These are phyloP conservation scores for Evernia prunastri DNA, from an alignment of 495 filamentous ascomycete species.

Conservation along the genomic window DNA sequence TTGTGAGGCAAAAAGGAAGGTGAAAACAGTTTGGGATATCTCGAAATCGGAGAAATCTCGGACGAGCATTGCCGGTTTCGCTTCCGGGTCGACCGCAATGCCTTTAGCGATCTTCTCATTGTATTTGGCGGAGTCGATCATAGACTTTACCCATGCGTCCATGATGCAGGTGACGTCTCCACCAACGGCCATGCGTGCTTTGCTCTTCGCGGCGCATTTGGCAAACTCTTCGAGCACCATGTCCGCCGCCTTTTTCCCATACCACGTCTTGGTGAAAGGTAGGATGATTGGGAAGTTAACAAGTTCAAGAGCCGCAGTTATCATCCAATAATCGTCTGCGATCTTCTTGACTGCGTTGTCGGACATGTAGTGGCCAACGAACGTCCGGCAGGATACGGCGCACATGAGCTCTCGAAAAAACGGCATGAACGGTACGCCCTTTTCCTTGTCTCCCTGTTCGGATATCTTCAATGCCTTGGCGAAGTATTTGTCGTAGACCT, in stretches of 20 bases:
- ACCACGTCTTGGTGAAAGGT: slow-evolving; percentile 94
- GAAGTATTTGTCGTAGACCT: slow-evolving; percentile 85
- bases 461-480: slow-evolving; percentile 68
- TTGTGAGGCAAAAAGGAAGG: slow-evolving; percentile 96
- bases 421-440: slow-evolving; percentile 81
- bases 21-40: slow-evolving; percentile 92
- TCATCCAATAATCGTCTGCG: slow-evolving; percentile 91
- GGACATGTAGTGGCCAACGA: slow-evolving; percentile 91
- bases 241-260: slow-evolving; percentile 90
- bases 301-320: slow-evolving; percentile 91
- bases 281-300: slow-evolving; percentile 99
- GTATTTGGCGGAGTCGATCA: slow-evolving; percentile 75
- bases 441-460: slow-evolving; percentile 53
- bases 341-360: slow-evolving; percentile 90
- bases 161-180: slow-evolving; percentile 85
- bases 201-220: slow-evolving; percentile 88
- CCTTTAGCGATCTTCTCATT: slow-evolving; percentile 66
- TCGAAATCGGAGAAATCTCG: slow-evolving; percentile 87
- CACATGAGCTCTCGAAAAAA: slow-evolving; percentile 95
- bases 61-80: slow-evolving; percentile 76
- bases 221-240: slow-evolving; percentile 87
- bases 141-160: slow-evolving; percentile 85
- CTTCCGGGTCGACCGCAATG: slow-evolving; percentile 54
- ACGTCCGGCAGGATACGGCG: slow-evolving; percentile 89
- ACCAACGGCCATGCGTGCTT: slow-evolving; percentile 85